Conservation (phyloP, 352 stramenopile species). For the Globisporangium splendens region DNA sequence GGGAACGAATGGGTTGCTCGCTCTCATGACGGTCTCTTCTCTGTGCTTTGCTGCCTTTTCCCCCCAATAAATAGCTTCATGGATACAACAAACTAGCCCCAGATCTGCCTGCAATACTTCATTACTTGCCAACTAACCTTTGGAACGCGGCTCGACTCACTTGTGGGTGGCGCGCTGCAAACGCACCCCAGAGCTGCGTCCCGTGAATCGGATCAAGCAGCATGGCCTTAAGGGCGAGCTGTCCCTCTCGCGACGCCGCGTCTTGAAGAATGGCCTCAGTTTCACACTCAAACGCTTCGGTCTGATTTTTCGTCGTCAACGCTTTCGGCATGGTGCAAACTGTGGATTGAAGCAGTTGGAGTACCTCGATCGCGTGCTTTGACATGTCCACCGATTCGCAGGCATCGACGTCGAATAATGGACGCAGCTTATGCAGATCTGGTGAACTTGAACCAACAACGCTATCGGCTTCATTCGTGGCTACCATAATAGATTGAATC, state of each 20-base stretch:
- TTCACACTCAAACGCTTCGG: conserved; percentile 18
- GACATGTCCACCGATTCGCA: conserved; percentile 20
- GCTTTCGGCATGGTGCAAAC: conserved; percentile 5
- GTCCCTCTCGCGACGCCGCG: conserved; percentile 26
- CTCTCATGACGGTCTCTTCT: no score
- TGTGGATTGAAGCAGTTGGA: conserved; percentile 21
- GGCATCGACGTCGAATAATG: conserved; percentile 7
- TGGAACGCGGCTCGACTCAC: conserved; percentile 32
- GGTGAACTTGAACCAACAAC: background rate
- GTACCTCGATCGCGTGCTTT: conserved; percentile 16
- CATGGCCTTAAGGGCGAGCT: conserved; percentile 37
- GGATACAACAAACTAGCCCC: no score
- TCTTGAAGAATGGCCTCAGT: conserved; percentile 26
- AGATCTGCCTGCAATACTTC: no score
- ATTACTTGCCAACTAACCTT: conserved; percentile 1
- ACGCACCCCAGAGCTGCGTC: conserved; percentile 26
- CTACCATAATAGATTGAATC: conserved; percentile 2
- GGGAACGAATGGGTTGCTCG: no score
- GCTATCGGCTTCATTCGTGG: background rate
- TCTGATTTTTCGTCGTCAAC: background rate
- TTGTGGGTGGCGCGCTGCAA: conserved; percentile 21
- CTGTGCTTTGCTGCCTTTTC: no score
- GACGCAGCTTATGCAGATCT: background rate
- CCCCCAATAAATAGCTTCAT: no score
- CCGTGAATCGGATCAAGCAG: conserved; percentile 24